phyloP scores from a whole-genome alignment of 495 filamentous ascomycete species.

The Thermochaetoides thermophila region DNA sequence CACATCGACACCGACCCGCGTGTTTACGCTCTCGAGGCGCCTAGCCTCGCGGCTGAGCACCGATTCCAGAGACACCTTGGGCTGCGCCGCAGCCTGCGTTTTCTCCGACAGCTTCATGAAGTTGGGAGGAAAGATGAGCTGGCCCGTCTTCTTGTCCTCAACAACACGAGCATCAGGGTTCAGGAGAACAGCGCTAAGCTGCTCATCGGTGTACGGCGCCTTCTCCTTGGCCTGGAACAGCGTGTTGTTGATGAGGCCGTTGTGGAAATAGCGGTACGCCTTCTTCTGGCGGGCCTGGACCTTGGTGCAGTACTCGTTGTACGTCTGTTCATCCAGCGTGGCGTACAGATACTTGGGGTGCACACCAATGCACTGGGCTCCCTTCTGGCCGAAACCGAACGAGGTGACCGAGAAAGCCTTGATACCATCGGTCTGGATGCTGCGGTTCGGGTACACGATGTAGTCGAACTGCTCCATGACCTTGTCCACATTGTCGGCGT shows the following conservation, averaged over 20 bases:
- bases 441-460: conserved; percentile 90
- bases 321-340: conserved; percentile 76
- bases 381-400: conserved; percentile 99
- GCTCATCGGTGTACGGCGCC: conserved; percentile 78
- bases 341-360: conserved; percentile 94
- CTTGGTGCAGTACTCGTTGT: conserved; percentile 67
- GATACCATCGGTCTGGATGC: conserved; percentile 93
- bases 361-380: conserved; percentile 90
- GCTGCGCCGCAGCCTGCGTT: conserved; percentile 15
- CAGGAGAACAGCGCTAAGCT: conserved; percentile 74
- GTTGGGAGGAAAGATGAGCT: conserved; percentile 54
- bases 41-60: conserved; percentile 41
- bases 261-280: conserved; percentile 96
- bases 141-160: conserved; percentile 66
- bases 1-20: conserved; percentile 84
- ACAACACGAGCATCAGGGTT: conserved; percentile 86
- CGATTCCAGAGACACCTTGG: conserved; percentile 55
- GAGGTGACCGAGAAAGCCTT: conserved; percentile 98
- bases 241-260: conserved; percentile 89
- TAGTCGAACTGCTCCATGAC: conserved; percentile 95
- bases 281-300: conserved; percentile 90
- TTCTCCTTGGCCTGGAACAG: conserved; percentile 91
- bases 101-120: conserved; percentile 43
- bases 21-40: conserved; percentile 50
- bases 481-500: conserved; percentile 94